Evolutionary conservation across 2,329 filamentous ascomycete species (phyloP).

Genomic region (Fusarium subglutinans): DNA sequence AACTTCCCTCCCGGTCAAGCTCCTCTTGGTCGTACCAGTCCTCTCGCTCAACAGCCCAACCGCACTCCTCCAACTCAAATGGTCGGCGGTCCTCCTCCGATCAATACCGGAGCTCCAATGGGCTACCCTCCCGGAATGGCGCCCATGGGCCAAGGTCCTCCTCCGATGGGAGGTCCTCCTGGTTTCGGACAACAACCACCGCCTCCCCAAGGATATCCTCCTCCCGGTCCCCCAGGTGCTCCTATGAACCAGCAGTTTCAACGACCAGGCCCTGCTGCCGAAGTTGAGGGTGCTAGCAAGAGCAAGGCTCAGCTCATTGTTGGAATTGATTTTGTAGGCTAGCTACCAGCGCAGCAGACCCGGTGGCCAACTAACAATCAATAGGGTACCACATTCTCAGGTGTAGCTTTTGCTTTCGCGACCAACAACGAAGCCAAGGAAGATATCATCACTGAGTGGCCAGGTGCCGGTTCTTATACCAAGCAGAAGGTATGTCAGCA

Average conservation of each 20-base stretch:
- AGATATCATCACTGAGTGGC: conserved; percentile 99
- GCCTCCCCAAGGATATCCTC: conserved; percentile 55
- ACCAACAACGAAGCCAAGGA: conserved; percentile 98
- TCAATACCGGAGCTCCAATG: conserved; percentile 70
- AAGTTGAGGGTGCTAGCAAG: conserved; percentile 87
- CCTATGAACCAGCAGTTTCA: conserved; percentile 55
- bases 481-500: conserved; percentile 85
- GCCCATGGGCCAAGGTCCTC: conserved; percentile 55
- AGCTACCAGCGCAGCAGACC: neutral
- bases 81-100: conserved; percentile 71
- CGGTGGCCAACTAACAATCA: conserved; percentile 20
- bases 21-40: conserved; percentile 64
- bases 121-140: conserved; percentile 68
- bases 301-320: conserved; percentile 98
- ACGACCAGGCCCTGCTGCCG: conserved; percentile 64
- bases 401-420: conserved; percentile 95
- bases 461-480: conserved; percentile 94
- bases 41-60: conserved; percentile 57
- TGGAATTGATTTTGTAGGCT: conserved; percentile 93
- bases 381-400: conserved; percentile 96
- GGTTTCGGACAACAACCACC: conserved; percentile 53
- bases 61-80: conserved; percentile 69
- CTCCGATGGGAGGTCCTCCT: conserved; percentile 47
- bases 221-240: conserved; percentile 50
- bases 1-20: conserved; percentile 61